Evolutionary conservation across 2,329 filamentous ascomycete genomes (phyloP), one percentile per base, ranked within the genome.

Genomic region (Fusarium euwallaceae): DNA sequence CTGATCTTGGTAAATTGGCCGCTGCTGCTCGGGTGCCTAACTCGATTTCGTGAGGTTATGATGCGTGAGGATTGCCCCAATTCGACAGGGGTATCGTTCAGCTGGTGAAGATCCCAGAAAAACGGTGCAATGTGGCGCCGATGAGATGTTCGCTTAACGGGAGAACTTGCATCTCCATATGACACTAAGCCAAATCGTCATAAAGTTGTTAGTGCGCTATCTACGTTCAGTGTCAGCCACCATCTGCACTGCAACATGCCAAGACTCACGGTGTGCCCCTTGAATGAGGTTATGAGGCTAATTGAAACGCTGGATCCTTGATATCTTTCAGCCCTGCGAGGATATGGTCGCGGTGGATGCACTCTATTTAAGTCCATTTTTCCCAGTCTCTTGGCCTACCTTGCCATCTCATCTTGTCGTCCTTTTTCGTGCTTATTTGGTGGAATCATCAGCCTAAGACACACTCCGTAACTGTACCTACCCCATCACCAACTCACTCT

Each of bases 61-160:
- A 63, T 41, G 45, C 24, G 14, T 20, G 14, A 48, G 17, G n/a
- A 10, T 55, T 36, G 29, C 6, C 51, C 27, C 10, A 43, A 51
- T 4, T 24, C 20, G 69, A 64, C 70, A 58, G 55, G 61, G 59
- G 32, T 45, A 20, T 48, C 24, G 32, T 75, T 75, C 72, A 75
- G 72, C 72, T 74, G 24, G 36, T 10, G 72, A 51, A 61, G 71
- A 72, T 72, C 71, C 71, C 45, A 69, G 71, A 10, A 39, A 37
- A 16, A 12, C 16, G 36, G 60, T 1, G 20, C 1, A 55, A 53
- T 12, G 11, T 4, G 10, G 12, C 16, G 5, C 45, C 20, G 22
- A 37, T 5, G 2, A 12, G 45, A 41, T 71, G 61, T 12, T 1
- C 0, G 0, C 5, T 8, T 69, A 74, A 12, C 43, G 12, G 6